Base-by-base conservation (phyloP, 2,329 filamentous ascomycete species). In the Zymoseptoria brevis region DNA sequence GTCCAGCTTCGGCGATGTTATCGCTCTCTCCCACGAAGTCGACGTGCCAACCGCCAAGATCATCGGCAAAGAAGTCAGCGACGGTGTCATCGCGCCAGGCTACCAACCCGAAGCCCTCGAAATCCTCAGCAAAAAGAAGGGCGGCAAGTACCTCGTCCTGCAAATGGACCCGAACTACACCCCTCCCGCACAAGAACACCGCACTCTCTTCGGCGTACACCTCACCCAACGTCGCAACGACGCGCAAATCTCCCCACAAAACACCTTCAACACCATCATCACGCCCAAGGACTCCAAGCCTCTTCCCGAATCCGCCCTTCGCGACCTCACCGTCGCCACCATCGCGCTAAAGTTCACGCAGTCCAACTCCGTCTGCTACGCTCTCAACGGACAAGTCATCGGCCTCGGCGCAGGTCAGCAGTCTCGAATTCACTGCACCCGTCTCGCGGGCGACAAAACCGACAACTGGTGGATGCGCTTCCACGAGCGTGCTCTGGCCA, bases 401-500 rank as follows among this genome's bases (percentile, higher is more conserved):
- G 94, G 94, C 66, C 86, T 99, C 58, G 94, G 94, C 66, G 94
- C 94, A 57, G 94, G 94, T 61, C 94, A 99, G 77, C 94, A 99
- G 79, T 96, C 90, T 62, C 88, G 94, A 68, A 99, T 99, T 69
- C 94, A 99, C 83, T 99, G 94, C 84, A 99, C 94, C 50, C 88
- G 94, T 66, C 85, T 99, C 55, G 94, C 94, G 9, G 94, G 94
- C 61, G 93, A 97, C 81, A 99, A 99, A 82, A 90, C 92, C 54
- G 94, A 99, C 77, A 96, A 96, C 82, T 97, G 93, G 93, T 99
- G 93, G 94, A 88, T 99, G 82, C 89, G 94, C 71, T 97, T 97
- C 85, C 89, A 96, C 80, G 87, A 90, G 68, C 87, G 90, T 56
- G 89, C 94, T 11, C 82, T 97, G 54, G 82, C 80, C 72, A 87